Base-by-base conservation (phyloP, 495 filamentous ascomycete genomes). In the Glutinoglossum americanum region DNA sequence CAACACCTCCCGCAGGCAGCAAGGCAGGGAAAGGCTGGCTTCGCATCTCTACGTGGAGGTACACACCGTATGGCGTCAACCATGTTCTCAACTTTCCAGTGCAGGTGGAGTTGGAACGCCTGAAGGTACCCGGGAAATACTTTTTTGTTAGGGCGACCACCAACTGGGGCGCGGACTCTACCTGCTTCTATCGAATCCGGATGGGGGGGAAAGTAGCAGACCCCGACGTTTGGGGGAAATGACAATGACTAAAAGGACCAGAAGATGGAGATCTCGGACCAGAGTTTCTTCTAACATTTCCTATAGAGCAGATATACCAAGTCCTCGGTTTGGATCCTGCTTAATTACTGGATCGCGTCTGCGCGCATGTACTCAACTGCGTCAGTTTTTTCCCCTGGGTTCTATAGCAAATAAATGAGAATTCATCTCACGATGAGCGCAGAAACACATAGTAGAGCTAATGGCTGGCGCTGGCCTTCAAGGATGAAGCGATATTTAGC, bases 111-210 rank as follows among this genome's bases (percentile, higher is more conserved):
- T 19, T 59, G 47, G 30, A 56, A n/a, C 23, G 17, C 13, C 1
- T 59, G 28, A 3, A 27, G 10, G 21, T 55, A 23, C 15, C 44
- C 9, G 57, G 56, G 26, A 37, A 25, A 25, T 5, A 55, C 11
- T 27, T 57, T 27, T 4, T 54, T 4, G 23, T 59, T 25, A 23
- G 57, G 13, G 57, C 49, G 17, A 35, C 13, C 2, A 54, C 47
- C 1, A 59, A 59, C 33, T 59, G 57, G 57, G 57, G 33, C 3
- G 25, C 25, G 28, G 58, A 49, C 19, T 57, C 2, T 45, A 60
- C 58, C 11, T 60, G 58, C 41, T 49, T 60, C 32, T 60, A 60
- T 25, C 58, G 58, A 3, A n/a, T 59, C 6, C 9, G 58, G 19
- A 26, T 60, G 58, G 44, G 51, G 7, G 57, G 57, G 13, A 55